Evolutionary conservation across 768 basidiomycete genomes (phyloP), one percentile per base, ranked within the genome.

Genomic region (Omphalotus guepiniiformis): DNA sequence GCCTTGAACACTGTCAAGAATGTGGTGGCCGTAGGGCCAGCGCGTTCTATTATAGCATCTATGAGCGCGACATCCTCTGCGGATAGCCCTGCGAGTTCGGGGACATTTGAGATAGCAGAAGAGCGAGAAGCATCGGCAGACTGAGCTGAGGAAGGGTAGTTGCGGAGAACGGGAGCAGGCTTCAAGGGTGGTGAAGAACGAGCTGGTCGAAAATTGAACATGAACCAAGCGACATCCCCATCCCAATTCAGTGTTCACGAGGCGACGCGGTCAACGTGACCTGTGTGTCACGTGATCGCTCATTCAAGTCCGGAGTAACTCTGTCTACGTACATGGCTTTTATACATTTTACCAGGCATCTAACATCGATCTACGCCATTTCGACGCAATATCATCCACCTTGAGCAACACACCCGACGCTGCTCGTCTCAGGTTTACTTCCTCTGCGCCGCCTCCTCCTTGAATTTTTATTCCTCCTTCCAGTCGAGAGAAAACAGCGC

Each of bases 1-100:
- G 89, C 85, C 59, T 87, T 89, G 72, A 90, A 83, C n/a, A 91
- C 78, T 4, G 79, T 76, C 30, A 88, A 71, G 58, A 92, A 92
- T 0, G 85, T 85, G 3, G 85, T 85, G 13, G 88, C 84, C 7
- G 73, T 67, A 6, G 79, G 69, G 4, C 83, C 75, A 35, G 85
- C 88, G 43, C 83, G 80, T 49, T 69, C 59, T 22, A 93, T 79
- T 11, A 93, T 85, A 19, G 79, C 77, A 53, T 92, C 85, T 37
- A 93, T 71, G 53, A 93, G 75, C 38, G 79, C 73, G 52, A 91
- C 71, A 57, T 93, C 86, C 37, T 71, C 61, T 6, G 59, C 58
- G 0, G 80, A 64, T 22, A 88, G 71, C 29, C 66, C 59, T 53
- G 72, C 54, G n/a, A 85, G 64, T 59, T 83, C 82, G 3, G 73